These are phyloP conservation scores for Nepenthes alata DNA, from an alignment of 179 eudicot species.

Conservation along the genomic window DNA sequence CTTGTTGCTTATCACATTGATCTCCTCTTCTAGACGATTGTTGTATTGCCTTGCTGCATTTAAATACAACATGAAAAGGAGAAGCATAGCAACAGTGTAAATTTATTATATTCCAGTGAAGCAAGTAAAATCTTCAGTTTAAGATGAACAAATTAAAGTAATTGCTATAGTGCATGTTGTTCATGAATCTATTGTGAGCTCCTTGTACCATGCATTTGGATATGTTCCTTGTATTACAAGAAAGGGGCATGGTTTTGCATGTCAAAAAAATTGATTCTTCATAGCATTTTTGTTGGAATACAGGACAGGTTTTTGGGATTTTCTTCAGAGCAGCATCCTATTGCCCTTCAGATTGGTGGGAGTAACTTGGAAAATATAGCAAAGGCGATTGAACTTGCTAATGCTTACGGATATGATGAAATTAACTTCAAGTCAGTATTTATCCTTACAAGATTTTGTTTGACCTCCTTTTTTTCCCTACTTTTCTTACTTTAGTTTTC, in stretches of 20 bases:
- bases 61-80: no score
- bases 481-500: background rate
- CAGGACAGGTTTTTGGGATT: conserved; percentile 88
- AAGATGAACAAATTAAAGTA: no score
- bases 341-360: conserved; percentile 94
- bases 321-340: conserved; percentile 83
- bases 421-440: conserved; percentile 74
- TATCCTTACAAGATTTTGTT: background rate
- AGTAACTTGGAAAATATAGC: conserved; percentile 79
- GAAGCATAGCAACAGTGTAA: no score
- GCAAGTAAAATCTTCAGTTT: no score
- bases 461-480: background rate
- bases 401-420: conserved; percentile 83
- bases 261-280: background rate
- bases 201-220: no score
- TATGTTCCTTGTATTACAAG: no score
- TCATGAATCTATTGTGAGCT: no score
- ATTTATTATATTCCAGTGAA: no score
- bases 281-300: conserved; percentile 1
- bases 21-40: no score
- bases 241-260: background rate
- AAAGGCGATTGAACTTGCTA: conserved; percentile 74
- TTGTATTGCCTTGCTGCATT: no score
- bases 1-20: no score
- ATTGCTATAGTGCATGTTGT: no score